A percentile compares a stretch with the other conserved stretches of the same genome.
Conservation (phyloP, 495 filamentous ascomycete genomes). For the Aspergillus kassunensis region DNA sequence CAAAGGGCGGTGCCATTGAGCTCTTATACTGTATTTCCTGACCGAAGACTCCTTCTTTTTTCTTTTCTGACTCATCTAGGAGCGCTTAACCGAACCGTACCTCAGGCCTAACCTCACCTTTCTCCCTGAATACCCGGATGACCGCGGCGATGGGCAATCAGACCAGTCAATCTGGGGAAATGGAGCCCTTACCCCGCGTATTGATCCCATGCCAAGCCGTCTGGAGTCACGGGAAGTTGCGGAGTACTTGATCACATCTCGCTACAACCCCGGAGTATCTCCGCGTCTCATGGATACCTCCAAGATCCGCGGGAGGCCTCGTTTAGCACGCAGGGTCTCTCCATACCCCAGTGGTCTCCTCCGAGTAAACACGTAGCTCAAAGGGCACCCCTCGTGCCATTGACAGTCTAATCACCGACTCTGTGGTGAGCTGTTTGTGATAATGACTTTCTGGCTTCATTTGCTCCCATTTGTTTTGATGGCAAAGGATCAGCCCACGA, state of each 20-base stretch:
- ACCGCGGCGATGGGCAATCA: not conserved
- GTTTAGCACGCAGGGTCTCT: no score
- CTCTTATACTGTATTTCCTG: not conserved
- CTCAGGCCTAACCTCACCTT: not conserved
- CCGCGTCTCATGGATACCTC: not conserved
- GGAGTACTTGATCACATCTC: not conserved
- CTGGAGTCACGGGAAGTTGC: not conserved
- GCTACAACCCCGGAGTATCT: not conserved
- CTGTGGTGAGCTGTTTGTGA: no score
- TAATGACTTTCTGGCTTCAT: no score
- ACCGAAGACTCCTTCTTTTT: conserved; percentile 11
- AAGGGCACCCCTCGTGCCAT: no score
- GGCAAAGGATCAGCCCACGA: not conserved
- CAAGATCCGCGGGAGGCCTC: no score
- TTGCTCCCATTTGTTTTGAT: no score
- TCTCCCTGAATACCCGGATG: conserved; percentile 2
- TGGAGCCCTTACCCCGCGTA: conserved; percentile 13
- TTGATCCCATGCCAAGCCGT: conserved; percentile 11
- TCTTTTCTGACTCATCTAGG: not conserved
- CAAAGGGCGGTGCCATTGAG: not conserved
- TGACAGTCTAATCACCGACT: no score
- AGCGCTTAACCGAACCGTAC: conserved; percentile 5
- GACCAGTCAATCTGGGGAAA: not conserved
- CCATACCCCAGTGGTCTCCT: no score
- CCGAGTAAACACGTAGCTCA: no score